These are phyloP conservation scores for Vickermania spadyakhi DNA, from an alignment of 208 protist species.

Conservation along the genomic window DNA sequence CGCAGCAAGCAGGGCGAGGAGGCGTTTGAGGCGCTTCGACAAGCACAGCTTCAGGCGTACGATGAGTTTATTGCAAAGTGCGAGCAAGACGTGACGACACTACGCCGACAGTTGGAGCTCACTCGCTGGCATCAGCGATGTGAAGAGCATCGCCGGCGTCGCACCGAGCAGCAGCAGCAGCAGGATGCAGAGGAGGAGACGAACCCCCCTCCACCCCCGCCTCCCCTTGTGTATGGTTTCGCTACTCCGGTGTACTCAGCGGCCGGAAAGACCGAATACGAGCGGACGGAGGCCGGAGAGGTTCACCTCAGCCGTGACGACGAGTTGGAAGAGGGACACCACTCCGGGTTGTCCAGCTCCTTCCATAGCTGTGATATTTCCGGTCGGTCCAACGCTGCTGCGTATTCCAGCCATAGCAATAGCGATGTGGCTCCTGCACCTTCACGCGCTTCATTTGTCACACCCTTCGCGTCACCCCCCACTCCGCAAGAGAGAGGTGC, in stretches of 20 bases:
- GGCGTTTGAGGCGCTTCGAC: background rate
- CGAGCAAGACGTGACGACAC: background rate
- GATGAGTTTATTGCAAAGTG: background rate
- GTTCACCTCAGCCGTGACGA: background rate
- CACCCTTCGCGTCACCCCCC: no score
- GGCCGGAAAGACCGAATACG: background rate
- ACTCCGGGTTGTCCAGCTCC: background rate
- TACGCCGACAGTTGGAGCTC: background rate
- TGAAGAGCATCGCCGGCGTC: no score
- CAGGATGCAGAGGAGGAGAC: background rate
- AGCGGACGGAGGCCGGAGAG: background rate
- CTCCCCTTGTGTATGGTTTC: background rate
- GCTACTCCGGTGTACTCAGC: background rate
- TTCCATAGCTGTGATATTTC: background rate
- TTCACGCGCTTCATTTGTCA: no score
- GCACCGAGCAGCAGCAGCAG: background rate
- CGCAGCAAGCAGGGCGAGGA: constrained; percentile 50
- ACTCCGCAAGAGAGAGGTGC: no score
- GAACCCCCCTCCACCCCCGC: background rate
- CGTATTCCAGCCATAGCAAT: no score
- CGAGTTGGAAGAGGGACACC: background rate
- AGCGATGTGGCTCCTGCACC: no score
- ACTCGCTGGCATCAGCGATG: background rate
- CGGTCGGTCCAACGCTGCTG: background rate
- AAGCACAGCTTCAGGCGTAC: background rate